These are phyloP conservation scores for Chiua virens DNA, from an alignment of 768 basidiomycete species.

Conservation along the genomic window DNA sequence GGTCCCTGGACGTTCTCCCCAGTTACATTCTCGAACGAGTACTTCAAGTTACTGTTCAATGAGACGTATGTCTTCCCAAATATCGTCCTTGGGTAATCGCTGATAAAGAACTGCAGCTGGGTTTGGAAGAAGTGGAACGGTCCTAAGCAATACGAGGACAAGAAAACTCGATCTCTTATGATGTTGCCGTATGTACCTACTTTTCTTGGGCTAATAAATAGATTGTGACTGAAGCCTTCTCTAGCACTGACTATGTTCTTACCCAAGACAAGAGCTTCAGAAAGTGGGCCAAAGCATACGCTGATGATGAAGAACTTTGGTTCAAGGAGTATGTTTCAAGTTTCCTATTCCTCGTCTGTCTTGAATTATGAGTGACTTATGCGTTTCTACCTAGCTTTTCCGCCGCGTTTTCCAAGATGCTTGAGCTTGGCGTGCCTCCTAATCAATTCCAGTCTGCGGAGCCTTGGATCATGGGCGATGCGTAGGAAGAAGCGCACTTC, in stretches of 20 bases:
- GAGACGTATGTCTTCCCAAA: conserved; percentile 58
- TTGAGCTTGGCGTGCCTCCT: conserved; percentile 91
- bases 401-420: conserved; percentile 68
- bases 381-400: conserved; percentile 67
- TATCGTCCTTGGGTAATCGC: background rate
- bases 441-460: conserved; percentile 73
- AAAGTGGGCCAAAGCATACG: conserved; percentile 85
- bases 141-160: conserved; percentile 92
- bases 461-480: conserved; percentile 63
- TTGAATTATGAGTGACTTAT: background rate
- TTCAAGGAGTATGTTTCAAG: conserved; percentile 80
- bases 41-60: conserved; percentile 78
- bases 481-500: conserved; percentile 30
- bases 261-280: conserved; percentile 91
- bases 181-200: conserved; percentile 79
- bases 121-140: conserved; percentile 96
- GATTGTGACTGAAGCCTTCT: background rate
- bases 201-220: background rate
- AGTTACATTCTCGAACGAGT: conserved; percentile 84
- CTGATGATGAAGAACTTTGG: conserved; percentile 80
- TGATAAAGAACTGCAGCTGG: conserved; percentile 48
- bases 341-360: background rate
- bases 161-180: conserved; percentile 86
- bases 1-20: conserved; percentile 97
- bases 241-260: conserved; percentile 84